Evolutionary conservation across 805 yeast species (phyloP).

Genomic region (Barnettozyma sp.): DNA sequence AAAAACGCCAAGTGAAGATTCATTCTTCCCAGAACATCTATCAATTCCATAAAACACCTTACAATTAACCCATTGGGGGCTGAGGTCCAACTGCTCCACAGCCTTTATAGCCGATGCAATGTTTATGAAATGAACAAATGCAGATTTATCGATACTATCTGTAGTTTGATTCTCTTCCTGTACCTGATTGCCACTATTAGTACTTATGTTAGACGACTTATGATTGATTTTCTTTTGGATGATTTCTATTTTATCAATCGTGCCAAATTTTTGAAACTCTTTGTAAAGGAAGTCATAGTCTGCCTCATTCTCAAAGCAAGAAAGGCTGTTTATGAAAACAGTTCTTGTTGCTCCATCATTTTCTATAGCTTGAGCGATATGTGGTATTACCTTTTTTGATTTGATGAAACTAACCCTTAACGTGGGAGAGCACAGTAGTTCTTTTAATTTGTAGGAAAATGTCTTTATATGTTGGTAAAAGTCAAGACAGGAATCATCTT

Average conservation of each 20-base stretch:
- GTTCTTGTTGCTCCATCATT: constrained; percentile 91
- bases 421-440: constrained; percentile 32
- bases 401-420: constrained; percentile 31
- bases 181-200: constrained; percentile 23
- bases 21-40: constrained; percentile 53
- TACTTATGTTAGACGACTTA: too few relatives aligned
- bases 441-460: constrained; percentile 30
- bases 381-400: constrained; percentile 24
- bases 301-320: constrained; percentile 36
- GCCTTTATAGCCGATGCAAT: constrained; percentile 80
- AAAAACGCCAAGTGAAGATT: background rate
- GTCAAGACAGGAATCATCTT: constrained; percentile 30
- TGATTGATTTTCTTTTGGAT: background rate
- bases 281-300: constrained; percentile 35
- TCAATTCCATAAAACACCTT: constrained; percentile 90
- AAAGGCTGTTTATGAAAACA: constrained; percentile 76
- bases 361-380: constrained; percentile 40
- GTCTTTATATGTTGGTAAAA: constrained; percentile 33
- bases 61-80: constrained; percentile 59
- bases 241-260: constrained; percentile 53
- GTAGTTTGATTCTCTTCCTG: constrained; percentile 29
- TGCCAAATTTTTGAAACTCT: constrained; percentile 52
- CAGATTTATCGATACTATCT: constrained; percentile 47
- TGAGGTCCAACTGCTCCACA: constrained; percentile 67
- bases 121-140: constrained; percentile 83